Base-by-base conservation (phyloP, 2,329 filamentous ascomycete species). In the Pezicula radicicola region DNA sequence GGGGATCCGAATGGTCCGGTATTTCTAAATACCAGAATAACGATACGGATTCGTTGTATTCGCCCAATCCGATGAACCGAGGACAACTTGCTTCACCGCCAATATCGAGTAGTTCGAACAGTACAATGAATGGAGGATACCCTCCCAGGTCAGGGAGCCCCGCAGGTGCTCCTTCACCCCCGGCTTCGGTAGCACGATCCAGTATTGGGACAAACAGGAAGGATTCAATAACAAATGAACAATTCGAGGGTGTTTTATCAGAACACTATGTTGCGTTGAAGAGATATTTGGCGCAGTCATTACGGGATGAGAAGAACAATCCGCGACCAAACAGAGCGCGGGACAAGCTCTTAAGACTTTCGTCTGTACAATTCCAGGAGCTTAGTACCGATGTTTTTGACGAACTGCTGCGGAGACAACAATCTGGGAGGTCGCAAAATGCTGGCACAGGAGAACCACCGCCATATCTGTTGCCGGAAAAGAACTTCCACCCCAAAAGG, bases 351-450 rank as follows among this genome's bases (percentile, higher is more conserved):
- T 79, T 97, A 54, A 85, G 93, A 53, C 80, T 99, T 48, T 96
- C 92, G 1, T 78, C 88, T 1, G 90, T 96, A 27, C 94, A 99
- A 70, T 97, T 99, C 70, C 91, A 96, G 71, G 94, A 99, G 73
- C 80, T 99, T 56, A 97, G 92, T 72, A 97, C 93, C 52, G 94
- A 99, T 72, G 93, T 99, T 39, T 97, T 89, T 72, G 94, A 99
- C 71, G 94, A 99, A 73, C 78, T 97, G 59, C 79, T 95, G 60
- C 87, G 94, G 54, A 84, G 94, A 58, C 92, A 97, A 70, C 82
- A 88, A 59, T 78, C 78, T 48, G 79, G 79, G 49, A 73, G 74
- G 50, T 75, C 77, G 15, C 74, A 79, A 19, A 80, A 77, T 60
- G 75, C 76, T 21, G 71, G 72, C 18, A 75, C 76, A 45, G 76